Base-by-base conservation (phyloP, 2,329 filamentous ascomycete genomes). In the Cryphonectria naterciae region DNA sequence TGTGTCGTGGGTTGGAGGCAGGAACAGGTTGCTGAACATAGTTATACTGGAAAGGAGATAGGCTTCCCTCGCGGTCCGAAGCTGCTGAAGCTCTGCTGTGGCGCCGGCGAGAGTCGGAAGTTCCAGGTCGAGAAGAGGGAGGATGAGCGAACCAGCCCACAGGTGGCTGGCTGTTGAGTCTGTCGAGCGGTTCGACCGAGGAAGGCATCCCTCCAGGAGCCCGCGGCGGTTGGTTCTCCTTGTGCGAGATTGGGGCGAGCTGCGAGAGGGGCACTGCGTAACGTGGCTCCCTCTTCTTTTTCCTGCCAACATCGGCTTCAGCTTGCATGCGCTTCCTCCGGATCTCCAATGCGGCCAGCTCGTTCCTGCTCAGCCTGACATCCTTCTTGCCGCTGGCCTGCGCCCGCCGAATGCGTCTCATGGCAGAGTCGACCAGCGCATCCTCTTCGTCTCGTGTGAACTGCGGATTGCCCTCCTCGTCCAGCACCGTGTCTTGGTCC, bases 391-490 rank as follows among this genome's bases (percentile, higher is more conserved):
- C 94, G 77, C 89, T 89, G 73, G 89, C 88, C 78, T 93, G 90
- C 22, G 95, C 94, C 74, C 90, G 88, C 74, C 91, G 89, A 78
- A 98, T 97, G 75, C 93, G 91, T 76, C 91, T 89, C 80, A 97
- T 83, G 56, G 95, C 95, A 74, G 89, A 89, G 74, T 94, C 91
- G 74, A 96, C 89, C 75, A 97, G 81, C 74, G 87, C 86, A 75
- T 95, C 92, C 78, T 97, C 93, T 75, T 88, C 88, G 70, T 93
- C 89, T 76, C 84, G 84, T 71, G 87, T 85, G 73, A 89, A 77
- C 73, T 89, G 85, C 73, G 87, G 86, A 67, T 89, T 85, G 68
- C 88, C 84, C 62, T 86, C 82, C 68, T 83, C 82, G 65, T 85
- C 84, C 61, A 85, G 82, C n/a, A 83, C 84, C 52, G 79, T 79